These are phyloP conservation scores for Trypanosoma caninum DNA, from an alignment of 208 protist species.

Conservation along the genomic window DNA sequence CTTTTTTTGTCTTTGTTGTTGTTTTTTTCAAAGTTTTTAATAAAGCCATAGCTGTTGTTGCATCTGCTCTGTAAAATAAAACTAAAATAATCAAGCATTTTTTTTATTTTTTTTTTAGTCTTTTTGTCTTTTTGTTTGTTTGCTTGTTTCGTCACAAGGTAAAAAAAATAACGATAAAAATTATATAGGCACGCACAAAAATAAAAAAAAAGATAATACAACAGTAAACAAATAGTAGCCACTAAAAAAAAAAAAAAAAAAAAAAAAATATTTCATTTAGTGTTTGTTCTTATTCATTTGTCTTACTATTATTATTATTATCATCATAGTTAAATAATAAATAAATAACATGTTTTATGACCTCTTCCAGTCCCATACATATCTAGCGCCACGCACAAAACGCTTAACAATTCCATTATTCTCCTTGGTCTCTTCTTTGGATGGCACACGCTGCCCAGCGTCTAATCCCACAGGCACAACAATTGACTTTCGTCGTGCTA, in stretches of 20 bases:
- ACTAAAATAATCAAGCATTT: no score
- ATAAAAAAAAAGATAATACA: slow-evolving; percentile 2
- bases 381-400: slow-evolving; percentile 34
- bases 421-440: neutral
- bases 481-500: slow-evolving; percentile 7
- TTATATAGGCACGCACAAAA: slow-evolving; percentile 1
- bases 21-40: no score
- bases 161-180: slow-evolving; percentile 1
- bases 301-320: no score
- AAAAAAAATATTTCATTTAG: neutral
- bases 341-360: slow-evolving; percentile 17
- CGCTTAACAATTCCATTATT: slow-evolving; percentile 28
- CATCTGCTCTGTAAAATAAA: no score
- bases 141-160: neutral
- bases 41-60: no score
- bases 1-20: no score
- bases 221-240: slow-evolving; percentile 5
- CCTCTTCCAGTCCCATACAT: slow-evolving; percentile 57
- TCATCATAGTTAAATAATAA: neutral
- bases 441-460: neutral
- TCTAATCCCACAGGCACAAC: slow-evolving; percentile 18
- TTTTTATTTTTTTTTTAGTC: neutral
- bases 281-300: no score
- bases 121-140: neutral
- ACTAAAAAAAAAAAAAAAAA: slow-evolving; percentile 5